phyloP scores from a whole-genome alignment of 768 basidiomycete genomes.

The Dacryopinax primogenitus region DNA sequence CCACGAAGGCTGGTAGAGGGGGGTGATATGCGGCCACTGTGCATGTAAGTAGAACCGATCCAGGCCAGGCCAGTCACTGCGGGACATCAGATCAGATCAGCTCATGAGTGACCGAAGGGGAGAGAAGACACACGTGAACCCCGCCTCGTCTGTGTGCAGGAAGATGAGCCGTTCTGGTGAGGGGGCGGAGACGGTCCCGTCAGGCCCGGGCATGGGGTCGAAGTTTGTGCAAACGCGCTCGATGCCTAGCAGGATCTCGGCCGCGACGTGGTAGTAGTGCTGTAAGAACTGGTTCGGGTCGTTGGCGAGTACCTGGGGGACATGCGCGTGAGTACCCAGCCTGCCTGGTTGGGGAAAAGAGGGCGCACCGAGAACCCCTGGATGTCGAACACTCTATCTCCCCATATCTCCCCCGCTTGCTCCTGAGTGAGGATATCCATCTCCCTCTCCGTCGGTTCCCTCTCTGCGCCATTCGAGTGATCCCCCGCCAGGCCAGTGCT shows the following conservation, averaged over 20 bases:
- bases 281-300: constrained; percentile 62
- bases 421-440: constrained; percentile 49
- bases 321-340: neutral
- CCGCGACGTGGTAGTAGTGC: constrained; percentile 82
- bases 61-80: neutral
- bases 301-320: constrained; percentile 40
- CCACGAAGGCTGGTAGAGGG: constrained; percentile 1
- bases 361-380: constrained; percentile 56
- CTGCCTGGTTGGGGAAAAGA: neutral
- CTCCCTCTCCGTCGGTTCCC: constrained; percentile 52
- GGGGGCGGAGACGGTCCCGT: neutral
- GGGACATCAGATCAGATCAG: neutral
- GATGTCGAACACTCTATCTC: constrained; percentile 49
- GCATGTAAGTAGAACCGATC: neutral
- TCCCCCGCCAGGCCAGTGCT: constrained; percentile 43
- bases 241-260: constrained; percentile 62
- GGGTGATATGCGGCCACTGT: constrained; percentile 2
- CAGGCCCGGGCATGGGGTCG: neutral
- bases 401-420: constrained; percentile 54
- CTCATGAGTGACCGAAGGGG: neutral
- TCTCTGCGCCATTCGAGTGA: constrained; percentile 49
- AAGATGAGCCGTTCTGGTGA: neutral
- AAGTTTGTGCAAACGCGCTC: constrained; percentile 44
- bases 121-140: neutral
- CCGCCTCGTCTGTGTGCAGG: neutral